Evolutionary conservation across 345 rosid genomes (phyloP), one percentile per base, ranked within the genome.

Genomic region (Raphanus raphanistrum): DNA sequence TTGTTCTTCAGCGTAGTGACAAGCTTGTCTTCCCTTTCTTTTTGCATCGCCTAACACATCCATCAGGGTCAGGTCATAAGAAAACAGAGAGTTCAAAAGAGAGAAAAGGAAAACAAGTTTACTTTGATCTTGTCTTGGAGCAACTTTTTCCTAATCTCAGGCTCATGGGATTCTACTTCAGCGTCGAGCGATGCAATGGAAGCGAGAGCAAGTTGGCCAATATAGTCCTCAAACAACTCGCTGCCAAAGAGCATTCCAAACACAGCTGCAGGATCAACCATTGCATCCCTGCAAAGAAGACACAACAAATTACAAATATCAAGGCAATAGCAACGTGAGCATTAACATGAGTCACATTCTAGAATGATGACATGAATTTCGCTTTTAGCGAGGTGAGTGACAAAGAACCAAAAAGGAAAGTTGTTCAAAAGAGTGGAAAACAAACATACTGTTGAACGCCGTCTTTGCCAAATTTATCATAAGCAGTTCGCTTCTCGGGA

Each of bases 201-300:
- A 74, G 96, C 96, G 83, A 96, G 75, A 4, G 94, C 93, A 73
- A 95, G 93, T 79, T 93, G 88, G 9, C 99, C 99, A 71, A 93
- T 65, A 59, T 92, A 95, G 65, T 95, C 99, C 78, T 95, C 99
- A 80, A 95, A 95, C 68, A 52, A 79, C 32, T 95, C 97, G 38
- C 98, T 93, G 41, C 97, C 98, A 59, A 95, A 92, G 52, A 91
- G 84, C 98, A 91, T 91, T 52, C 98, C 97, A 77, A 95, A 95
- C 6, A 95, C 96, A 58, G 93, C 85, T 52, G 97, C 74, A 81
- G 99, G 95, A 62, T 96, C 99, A 78, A 90, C 72, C 96, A 96
- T 96, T 62, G 87, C 65, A 31, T 89, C 95, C 86, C 99, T 96
- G 76, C 54, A 1, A 1, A 70, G 21, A 21, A 21, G 21, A 21